Conservation (phyloP, 176 grass and related monocot species). For the Calamus simplicifolius region DNA sequence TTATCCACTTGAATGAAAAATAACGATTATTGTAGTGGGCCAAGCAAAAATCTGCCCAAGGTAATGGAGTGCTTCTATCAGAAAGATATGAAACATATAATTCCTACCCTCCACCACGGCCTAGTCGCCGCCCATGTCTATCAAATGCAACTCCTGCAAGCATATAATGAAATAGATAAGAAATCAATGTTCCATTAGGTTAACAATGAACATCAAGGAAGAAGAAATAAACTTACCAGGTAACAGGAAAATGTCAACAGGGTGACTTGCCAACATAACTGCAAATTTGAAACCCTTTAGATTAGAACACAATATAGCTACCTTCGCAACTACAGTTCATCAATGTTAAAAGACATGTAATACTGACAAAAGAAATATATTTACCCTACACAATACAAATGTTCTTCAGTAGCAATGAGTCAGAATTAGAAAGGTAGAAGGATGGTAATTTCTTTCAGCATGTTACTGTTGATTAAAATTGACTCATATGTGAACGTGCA, state of each 20-base stretch:
- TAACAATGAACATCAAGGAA: neutral
- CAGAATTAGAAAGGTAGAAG: no score
- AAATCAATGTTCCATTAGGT: neutral
- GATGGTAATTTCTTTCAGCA: no score
- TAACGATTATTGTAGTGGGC: no score
- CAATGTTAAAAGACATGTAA: no score
- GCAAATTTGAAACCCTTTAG: conserved; percentile 22
- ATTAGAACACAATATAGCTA: conserved; percentile 15
- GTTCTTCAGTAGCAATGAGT: no score
- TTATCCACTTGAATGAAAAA: no score
- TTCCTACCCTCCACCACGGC: conserved; percentile 86
- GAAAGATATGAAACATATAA: conserved; percentile 3
- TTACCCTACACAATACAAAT: no score
- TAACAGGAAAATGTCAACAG: conserved; percentile 69
- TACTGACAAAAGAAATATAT: no score
- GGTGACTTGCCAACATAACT: conserved; percentile 65
- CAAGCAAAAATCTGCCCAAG: no score
- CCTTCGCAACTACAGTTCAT: neutral
- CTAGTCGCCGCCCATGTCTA: conserved; percentile 72
- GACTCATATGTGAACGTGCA: no score
- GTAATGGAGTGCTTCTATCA: neutral
- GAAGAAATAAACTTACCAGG: conserved; percentile 44
- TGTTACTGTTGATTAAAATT: no score
- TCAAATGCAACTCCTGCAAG: conserved; percentile 85
- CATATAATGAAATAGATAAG: conserved; percentile 8